Evolutionary conservation across 768 basidiomycete genomes (phyloP).

Genomic region (Tricholoma bakamatsutake): DNA sequence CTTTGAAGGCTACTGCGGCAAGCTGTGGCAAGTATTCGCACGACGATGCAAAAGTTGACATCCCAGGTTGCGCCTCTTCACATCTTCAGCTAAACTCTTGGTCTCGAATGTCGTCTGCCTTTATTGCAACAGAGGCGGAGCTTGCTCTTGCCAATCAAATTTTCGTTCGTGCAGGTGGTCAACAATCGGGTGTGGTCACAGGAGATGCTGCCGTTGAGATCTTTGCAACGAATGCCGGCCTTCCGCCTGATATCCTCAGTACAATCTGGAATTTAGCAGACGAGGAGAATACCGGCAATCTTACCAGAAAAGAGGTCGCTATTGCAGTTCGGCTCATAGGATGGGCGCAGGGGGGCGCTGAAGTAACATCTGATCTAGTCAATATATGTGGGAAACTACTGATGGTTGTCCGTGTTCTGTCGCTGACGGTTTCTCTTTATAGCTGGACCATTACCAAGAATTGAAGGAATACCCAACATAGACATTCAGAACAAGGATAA

Average conservation of each 20-base stretch:
- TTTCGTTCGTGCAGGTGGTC: conserved; percentile 19
- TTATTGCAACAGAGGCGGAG: conserved; percentile 24
- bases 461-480: conserved; percentile 23
- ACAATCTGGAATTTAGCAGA: conserved; percentile 64
- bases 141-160: conserved; percentile 23
- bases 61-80: neutral
- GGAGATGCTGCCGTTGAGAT: conserved; percentile 50
- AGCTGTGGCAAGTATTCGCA: neutral
- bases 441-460: conserved; percentile 48
- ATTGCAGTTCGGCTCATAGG: conserved; percentile 59
- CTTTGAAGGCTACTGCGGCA: neutral
- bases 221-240: conserved; percentile 42
- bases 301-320: conserved; percentile 50
- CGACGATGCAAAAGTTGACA: neutral
- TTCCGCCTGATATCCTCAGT: conserved; percentile 48
- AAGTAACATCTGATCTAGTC: conserved; percentile 34
- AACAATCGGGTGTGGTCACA: conserved; percentile 18
- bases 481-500: conserved; percentile 5
- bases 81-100: neutral
- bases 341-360: conserved; percentile 52
- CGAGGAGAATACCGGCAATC: conserved; percentile 48
- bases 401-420: neutral
- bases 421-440: conserved; percentile 4
- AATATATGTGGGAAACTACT: conserved; percentile 36
- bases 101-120: conserved; percentile 12